Evolutionary conservation across 176 grass and related monocot genomes (phyloP), one percentile per base, ranked within the genome.

Genomic region (Stipa capillata): DNA sequence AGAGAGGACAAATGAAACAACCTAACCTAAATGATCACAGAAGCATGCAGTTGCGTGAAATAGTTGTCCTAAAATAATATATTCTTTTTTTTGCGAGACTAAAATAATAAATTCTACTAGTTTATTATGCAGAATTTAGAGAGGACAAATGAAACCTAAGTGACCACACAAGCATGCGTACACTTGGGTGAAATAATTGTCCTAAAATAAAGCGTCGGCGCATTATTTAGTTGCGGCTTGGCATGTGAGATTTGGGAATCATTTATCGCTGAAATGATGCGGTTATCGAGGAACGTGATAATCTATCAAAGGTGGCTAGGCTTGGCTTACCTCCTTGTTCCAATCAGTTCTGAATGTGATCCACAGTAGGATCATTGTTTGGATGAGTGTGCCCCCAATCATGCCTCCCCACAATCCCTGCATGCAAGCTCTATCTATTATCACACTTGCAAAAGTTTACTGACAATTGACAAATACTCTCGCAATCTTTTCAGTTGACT

Each of bases 391-490:
- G 11, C 94, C 94, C 39, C 82, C 68, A 16, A 97, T 86, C 89
- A 97, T 86, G 29, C 94, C 94, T 75, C 91, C 89, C 93, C 93
- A 95, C 62, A 95, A 55, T 76, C 93, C 93, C 93, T 95, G 86
- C 27, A 87, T 49, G 76, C 16, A 70, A 69, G 0, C 33, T 51
- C 24, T 8, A 3, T 47, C 66, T 69, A 17, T 69, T 34, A 29
- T 69, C 52, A 84, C 42, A 84, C 51, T 84, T 80, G 33, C 60
- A 68, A 4, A 47, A 37, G 48, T 11, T 11, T 52, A 67, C 21
- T 44, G 31, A 72, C 47, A 73, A 37, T 14, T 70, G n/a, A 65
- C 48, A 78, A 31, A 33, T n/a, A 48, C 31, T 39, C 21, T 24
- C 28, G 60, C n/a, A 49, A 21, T 16, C 49, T 85, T 52, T 51